phyloP scores from a whole-genome alignment of 345 rosid species.

The Arabis hirsuta region DNA sequence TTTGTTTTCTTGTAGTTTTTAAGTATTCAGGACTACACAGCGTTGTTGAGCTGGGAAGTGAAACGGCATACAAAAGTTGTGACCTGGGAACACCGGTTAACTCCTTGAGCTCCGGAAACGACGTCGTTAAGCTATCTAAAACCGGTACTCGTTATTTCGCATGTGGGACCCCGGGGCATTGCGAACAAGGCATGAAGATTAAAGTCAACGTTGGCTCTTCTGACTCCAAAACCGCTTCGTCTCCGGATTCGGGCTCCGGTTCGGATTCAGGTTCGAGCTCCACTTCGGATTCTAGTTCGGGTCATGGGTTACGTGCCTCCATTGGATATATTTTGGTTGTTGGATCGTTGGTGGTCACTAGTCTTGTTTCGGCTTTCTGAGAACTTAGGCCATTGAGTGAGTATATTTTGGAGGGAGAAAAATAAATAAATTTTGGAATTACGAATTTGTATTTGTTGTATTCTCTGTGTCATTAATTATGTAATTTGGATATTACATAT shows the following conservation, averaged over 20 bases:
- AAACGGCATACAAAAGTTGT: constrained; percentile 79
- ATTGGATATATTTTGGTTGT: constrained; percentile 12
- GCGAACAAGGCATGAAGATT: constrained; percentile 85
- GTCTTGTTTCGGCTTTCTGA: constrained; percentile 37
- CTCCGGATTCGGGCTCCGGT: constrained; percentile 23
- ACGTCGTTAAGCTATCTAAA: constrained; percentile 69
- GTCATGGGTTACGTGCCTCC: constrained; percentile 32
- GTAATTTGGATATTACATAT: constrained; percentile 19
- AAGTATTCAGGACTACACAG: constrained; percentile 89
- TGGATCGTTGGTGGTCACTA: constrained; percentile 34
- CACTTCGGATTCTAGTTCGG: constrained; percentile 14
- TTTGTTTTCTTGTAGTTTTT: constrained; percentile 51
- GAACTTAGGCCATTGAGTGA: background rate
- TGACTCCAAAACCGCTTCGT: constrained; percentile 46
- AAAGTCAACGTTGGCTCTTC: constrained; percentile 64
- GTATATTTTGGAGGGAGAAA: background rate
- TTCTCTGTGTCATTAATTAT: background rate
- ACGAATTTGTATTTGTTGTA: constrained; percentile 26
- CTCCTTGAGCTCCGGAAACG: constrained; percentile 71
- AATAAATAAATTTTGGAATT: constrained; percentile 8
- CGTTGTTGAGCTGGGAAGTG: constrained; percentile 73
- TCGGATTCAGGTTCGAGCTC: constrained; percentile 16
- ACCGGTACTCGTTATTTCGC: constrained; percentile 78
- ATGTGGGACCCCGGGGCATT: constrained; percentile 88
- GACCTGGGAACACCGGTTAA: constrained; percentile 68